A percentile compares a stretch with the other conserved stretches of the same genome.
These are phyloP conservation scores for Pleurotus pulmonarius DNA, from an alignment of 768 basidiomycete species.

Conservation along the genomic window DNA sequence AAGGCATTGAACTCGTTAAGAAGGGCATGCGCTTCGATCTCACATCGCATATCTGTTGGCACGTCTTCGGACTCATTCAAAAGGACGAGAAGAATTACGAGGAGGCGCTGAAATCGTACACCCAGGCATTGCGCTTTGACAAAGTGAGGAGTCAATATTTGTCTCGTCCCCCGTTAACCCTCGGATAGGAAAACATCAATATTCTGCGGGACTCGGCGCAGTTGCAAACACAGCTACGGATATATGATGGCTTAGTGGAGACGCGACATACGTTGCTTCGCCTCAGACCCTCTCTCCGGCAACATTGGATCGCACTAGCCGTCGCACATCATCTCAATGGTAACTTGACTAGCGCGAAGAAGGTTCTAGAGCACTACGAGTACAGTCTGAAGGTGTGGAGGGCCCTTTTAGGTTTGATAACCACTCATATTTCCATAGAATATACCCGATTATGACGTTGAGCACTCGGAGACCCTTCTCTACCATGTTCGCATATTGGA, in stretches of 20 bases:
- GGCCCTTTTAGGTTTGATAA: not conserved
- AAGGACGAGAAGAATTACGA: slow-evolving; percentile 94
- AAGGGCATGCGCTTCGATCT: slow-evolving; percentile 79
- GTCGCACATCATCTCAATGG: slow-evolving; percentile 86
- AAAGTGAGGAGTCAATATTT: slow-evolving; percentile 49
- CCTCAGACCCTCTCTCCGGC: slow-evolving; percentile 76
- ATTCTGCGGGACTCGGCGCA: slow-evolving; percentile 88
- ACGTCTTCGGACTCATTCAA: slow-evolving; percentile 93
- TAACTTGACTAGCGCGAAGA: slow-evolving; percentile 64
- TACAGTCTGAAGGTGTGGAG: slow-evolving; percentile 58
- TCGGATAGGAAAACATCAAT: slow-evolving; percentile 82
- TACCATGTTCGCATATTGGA: slow-evolving; percentile 76
- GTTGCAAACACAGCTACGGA: slow-evolving; percentile 82
- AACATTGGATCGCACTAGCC: slow-evolving; percentile 88
- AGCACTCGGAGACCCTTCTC: slow-evolving; percentile 78
- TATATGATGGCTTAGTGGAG: slow-evolving; percentile 74
- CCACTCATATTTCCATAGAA: slow-evolving; percentile 39
- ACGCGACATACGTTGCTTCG: slow-evolving; percentile 79
- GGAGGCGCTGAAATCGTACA: slow-evolving; percentile 90
- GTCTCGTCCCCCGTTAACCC: not conserved
- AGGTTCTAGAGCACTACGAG: slow-evolving; percentile 71
- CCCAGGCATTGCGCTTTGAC: slow-evolving; percentile 84
- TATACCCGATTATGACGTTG: slow-evolving; percentile 72
- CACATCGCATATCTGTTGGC: slow-evolving; percentile 95
- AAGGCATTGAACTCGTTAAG: slow-evolving; percentile 81